A percentile compares a stretch with the other conserved stretches of the same genome.
phyloP scores from a whole-genome alignment of 495 filamentous ascomycete genomes.

The Thozetella sp. region DNA sequence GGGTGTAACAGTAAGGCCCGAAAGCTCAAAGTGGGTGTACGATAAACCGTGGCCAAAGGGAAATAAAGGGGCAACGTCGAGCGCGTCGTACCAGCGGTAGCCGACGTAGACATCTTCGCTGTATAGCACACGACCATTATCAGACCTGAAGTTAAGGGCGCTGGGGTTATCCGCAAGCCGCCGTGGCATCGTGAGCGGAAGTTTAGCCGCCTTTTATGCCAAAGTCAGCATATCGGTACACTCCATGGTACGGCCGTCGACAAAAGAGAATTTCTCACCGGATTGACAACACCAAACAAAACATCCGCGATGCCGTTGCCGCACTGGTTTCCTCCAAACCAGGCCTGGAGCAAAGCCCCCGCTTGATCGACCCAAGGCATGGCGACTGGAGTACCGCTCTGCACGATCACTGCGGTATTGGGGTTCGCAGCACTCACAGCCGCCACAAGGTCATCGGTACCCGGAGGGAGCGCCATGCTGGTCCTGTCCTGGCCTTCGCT shows the following conservation, averaged over 20 bases:
- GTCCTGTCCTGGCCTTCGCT: conserved; percentile 75
- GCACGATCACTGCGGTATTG: conserved; percentile 69
- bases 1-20: conserved; percentile 17
- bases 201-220: conserved; percentile 43
- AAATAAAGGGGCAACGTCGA: conserved; percentile 59
- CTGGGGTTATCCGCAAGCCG: conserved; percentile 72
- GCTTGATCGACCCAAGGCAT: conserved; percentile 76
- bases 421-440: conserved; percentile 67
- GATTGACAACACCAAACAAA: conserved; percentile 76
- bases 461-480: conserved; percentile 69
- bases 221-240: background rate
- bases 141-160: conserved; percentile 74
- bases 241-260: background rate
- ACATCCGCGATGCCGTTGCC: conserved; percentile 80
- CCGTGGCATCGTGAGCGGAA: conserved; percentile 58
- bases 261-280: conserved; percentile 63
- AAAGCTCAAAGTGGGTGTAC: conserved; percentile 63
- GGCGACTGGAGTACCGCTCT: conserved; percentile 76
- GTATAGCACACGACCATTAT: conserved; percentile 71
- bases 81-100: conserved; percentile 62
- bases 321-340: conserved; percentile 78
- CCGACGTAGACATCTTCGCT: conserved; percentile 79
- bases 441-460: conserved; percentile 67
- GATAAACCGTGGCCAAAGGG: conserved; percentile 77
- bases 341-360: conserved; percentile 64